Base-by-base conservation (phyloP, 176 grass and related monocot species). In the Typha latifolia region DNA sequence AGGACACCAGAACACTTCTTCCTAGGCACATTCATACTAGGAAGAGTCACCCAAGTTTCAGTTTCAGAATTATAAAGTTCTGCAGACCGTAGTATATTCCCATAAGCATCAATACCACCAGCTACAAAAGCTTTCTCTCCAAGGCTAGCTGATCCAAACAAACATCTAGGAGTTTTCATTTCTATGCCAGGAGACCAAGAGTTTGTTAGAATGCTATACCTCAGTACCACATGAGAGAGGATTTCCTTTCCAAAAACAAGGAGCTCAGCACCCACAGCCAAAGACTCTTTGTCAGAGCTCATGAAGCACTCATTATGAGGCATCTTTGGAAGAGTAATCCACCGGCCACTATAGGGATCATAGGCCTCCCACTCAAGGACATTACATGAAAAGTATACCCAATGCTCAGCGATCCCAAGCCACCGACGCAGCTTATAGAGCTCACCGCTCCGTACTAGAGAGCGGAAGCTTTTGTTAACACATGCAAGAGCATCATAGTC, bases 361-460 rank as follows among this genome's bases (percentile, higher is more conserved):
- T 89, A 97, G 6, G 89, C 93, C 51, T 86, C 93, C 93, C 93
- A 97, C 81, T 97, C 85, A 47, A 87, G 82, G 62, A 89, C 64
- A 47, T 86, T 86, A 76, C 93, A 97, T 5, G 88, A 97, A 81
- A 97, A 97, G 74, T 97, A 97, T 2, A 97, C 88, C 93, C 93
- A 92, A 49, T 97, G 88, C 78, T 97, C 93, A 18, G 77, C 76
- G 62, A 97, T 97, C 61, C 85, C 88, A n/a, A 69, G 63, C 67
- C 31, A 69, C 3, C 88, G 73, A 29, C 93, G 81, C 59, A 80
- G 81, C 78, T 74, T 85, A 78, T 90, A 97, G 26, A 97, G 69
- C 19, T 89, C 85, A 53, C 93, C 93, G 31, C 50, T 85, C 14
- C 63, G 81, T 21, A 97, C 80, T 77, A 97, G 80, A 7, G 72